Base-by-base conservation (phyloP, 1,139 yeast species). In the Taphrina confusa region DNA sequence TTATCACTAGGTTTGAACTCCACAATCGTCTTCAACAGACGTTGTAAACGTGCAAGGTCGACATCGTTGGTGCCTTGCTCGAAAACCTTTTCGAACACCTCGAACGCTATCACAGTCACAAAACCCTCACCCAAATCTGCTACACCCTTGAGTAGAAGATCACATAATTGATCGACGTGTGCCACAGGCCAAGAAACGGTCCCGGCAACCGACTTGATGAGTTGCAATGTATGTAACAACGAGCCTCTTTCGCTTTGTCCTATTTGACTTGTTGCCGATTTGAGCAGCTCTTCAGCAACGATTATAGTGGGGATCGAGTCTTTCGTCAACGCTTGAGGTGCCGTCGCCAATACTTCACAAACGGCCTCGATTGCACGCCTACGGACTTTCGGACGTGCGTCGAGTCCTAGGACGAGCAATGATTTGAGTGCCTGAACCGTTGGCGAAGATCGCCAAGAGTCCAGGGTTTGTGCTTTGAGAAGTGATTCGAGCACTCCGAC, bases 361-460 rank as follows among this genome's bases (percentile, higher is more conserved):
- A 92, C 78, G 1, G 97, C 87, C 62, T 92, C 98, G 67, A 85
- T 87, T 1, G 97, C 96, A 76, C 97, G 83, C 80, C 87, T 89
- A 73, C 99, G 83, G 11, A 94, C 95, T 70, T 94, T 94, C 33
- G 99, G 98, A 71, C 98, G 81, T 46, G 88, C 85, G 72, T 94
- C 98, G 59, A 87, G 75, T 0, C 92, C 81, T 65, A 90, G 78
- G 68, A 89, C 91, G 64, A 92, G 75, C 63, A 94, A 74, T 37
- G 95, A 97, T 51, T 82, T 80, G 64, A 91, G 75, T 25, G 94
- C 96, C 75, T 95, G 82, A 16, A 31, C 40, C 8, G 57, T 34
- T 22, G 51, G 18, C 11, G 44, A 22, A 0, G 49, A 30, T 30
- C 97, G 95, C 98, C 98, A 92, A 25, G 89, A 82, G 64, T 80